Evolutionary conservation across 305 asterid genomes (phyloP).

Genomic region (Petunia hybrid): DNA sequence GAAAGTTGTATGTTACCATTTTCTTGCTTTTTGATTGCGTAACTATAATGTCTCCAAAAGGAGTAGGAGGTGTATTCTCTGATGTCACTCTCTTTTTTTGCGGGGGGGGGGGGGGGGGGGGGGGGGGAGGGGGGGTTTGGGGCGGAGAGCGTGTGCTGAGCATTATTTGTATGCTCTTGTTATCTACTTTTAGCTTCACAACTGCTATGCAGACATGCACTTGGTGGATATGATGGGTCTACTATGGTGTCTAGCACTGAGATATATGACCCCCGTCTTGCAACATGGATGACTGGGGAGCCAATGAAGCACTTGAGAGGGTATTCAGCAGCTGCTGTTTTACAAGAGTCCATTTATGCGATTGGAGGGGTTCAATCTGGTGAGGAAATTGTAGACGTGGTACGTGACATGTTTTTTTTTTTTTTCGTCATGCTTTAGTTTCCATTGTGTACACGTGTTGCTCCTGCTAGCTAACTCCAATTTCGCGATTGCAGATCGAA

Average conservation of each 20-base stretch:
- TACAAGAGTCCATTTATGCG: conserved; percentile 60
- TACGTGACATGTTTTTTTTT: conserved; percentile 35
- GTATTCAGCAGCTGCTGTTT: conserved; percentile 58
- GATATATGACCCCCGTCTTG: conserved; percentile 76
- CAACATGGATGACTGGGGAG: conserved; percentile 62
- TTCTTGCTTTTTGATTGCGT: not conserved
- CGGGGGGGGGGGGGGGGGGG: not conserved
- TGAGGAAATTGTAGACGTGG: conserved; percentile 50
- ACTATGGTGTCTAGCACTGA: conserved; percentile 61
- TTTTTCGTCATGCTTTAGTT: not conserved
- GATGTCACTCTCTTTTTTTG: not conserved
- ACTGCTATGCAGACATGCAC: conserved; percentile 61
- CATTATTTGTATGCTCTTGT: not conserved
- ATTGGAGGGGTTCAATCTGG: conserved; percentile 64
- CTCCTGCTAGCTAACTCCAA: not conserved
- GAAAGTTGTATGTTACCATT: conserved; percentile 63
- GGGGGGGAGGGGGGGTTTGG: not conserved
- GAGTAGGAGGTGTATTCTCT: not conserved
- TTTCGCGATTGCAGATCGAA: conserved; percentile 58
- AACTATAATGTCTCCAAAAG: not conserved
- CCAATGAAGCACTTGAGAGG: conserved; percentile 73
- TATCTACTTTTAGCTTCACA: conserved; percentile 16
- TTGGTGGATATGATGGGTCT: conserved; percentile 75
- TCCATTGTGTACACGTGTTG: not conserved
- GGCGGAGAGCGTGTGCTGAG: not conserved